Base-by-base conservation (phyloP, 495 filamentous ascomycete genomes). In the Penicillium maclennaniae region DNA sequence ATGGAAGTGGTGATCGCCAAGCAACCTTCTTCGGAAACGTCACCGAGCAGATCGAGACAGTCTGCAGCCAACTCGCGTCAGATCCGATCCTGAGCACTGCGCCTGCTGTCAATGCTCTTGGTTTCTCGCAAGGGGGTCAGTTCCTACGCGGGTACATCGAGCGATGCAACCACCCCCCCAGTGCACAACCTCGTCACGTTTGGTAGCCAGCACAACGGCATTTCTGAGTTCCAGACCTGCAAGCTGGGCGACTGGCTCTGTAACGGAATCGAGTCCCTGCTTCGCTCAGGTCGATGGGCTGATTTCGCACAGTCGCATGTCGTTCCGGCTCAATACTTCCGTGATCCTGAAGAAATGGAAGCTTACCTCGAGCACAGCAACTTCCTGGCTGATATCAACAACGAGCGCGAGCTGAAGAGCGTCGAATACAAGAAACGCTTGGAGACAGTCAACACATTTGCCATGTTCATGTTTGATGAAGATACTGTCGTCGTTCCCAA, bases 361-460 rank as follows among this genome's bases (percentile, higher is more conserved):
- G 62, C 69, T 28, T 98, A 97, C 66, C 77, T 97, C 16, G 84
- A 88, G 61, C 55, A 85, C 66, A 93, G 89, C 65, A 95, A 92
- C 62, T 96, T 92, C 68, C 76, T 99, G n/a, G 93, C 92, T n/a
- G 92, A 97, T 68, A 85, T 97, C 69, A 99, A 99, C 71, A 97
- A 96, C 65, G 93, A 97, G 80, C 79, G 95, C 3, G 66, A 42
- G 16, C 21, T 63, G 47, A 96, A 92, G 79, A 96, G 92, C 57
- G 58, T 65, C 40, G 79, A 71, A 7, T 97, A 97, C 68, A 85
- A 79, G 67, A 68, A 79, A 60, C 87, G 91, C 66, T 65, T 99
- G 49, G 77, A 69, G 25, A 70, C 63, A 43, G 63, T 99, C 58
- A 84, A 89, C 63, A 81, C 81, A 54, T 89, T 99, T 55, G 87